A percentile compares a stretch with the other conserved stretches of the same genome.
phyloP scores from a whole-genome alignment of 75 land plant species.

The Cryptomeria japonica region DNA sequence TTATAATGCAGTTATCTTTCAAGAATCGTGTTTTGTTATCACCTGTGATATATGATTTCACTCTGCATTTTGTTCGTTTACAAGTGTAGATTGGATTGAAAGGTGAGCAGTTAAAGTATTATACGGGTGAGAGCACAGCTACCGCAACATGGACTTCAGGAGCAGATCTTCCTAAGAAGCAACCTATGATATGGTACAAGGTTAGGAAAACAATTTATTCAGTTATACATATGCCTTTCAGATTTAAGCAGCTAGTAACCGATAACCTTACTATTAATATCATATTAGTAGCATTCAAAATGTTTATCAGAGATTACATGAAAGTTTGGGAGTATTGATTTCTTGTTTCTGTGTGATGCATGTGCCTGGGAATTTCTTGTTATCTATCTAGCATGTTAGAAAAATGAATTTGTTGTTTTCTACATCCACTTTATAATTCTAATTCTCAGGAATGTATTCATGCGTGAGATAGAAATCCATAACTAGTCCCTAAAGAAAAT shows the following conservation, averaged over 20 bases:
- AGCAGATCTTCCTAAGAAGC: slow-evolving; percentile 22
- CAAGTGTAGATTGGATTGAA: slow-evolving; percentile 52
- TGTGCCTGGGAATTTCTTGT: not conserved
- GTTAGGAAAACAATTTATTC: slow-evolving; percentile 19
- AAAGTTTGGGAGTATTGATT: not conserved
- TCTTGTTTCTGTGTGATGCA: not conserved
- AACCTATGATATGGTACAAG: slow-evolving; percentile 70
- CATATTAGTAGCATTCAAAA: not conserved
- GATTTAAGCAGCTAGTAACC: not conserved
- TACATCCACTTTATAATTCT: not conserved
- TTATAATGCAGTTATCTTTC: not conserved
- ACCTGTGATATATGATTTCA: not conserved
- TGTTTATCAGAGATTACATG: not conserved
- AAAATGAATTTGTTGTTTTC: not conserved
- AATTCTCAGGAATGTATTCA: not conserved
- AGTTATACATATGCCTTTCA: not conserved
- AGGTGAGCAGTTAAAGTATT: slow-evolving; percentile 44
- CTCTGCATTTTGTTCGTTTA: not conserved
- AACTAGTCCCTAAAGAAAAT: not conserved
- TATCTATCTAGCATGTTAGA: not conserved
- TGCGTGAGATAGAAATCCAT: not conserved
- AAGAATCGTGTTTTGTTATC: not conserved
- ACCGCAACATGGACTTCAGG: slow-evolving; percentile 29
- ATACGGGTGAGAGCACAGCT: slow-evolving; percentile 12
- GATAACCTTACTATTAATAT: not conserved